Evolutionary conservation across 2,329 filamentous ascomycete species (phyloP), one percentile per base, ranked within the genome.

Genomic region (Aureobasidium sp.): DNA sequence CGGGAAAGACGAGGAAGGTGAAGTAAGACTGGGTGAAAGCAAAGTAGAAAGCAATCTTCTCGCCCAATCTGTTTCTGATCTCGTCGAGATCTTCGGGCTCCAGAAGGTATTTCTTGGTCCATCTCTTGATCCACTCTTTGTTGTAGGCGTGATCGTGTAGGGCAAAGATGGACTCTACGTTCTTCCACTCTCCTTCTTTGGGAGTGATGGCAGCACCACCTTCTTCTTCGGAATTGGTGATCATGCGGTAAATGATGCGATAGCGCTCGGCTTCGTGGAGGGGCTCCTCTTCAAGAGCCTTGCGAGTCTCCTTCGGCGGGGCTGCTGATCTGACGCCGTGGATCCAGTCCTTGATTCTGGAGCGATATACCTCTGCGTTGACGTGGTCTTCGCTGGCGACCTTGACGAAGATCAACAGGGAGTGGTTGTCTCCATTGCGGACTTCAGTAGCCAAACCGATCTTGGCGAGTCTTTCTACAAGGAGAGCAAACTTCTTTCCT

Each of bases 21-120:
- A 96, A 95, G 75, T 97, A 97, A 37, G 88, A 88, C 70, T 96
- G 90, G 36, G 95, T 82, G 71, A 97, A 97, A 42, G 92, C 91
- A 73, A 96, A 97, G 77, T 97, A 97, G 74, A 95, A 96, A 39
- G 90, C 93, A 63, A 97, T 89, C 81, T 80, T 81, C 66, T 79
- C 78, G 50, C 79, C 79, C 45, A 81, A 66, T n/a, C 77, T 72
- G 62, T 81, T 75, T 16, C 79, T 70, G 59, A 81, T 81, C 39
- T 79, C 78, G 62, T 81, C 79, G 41, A 81, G 67, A 61, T 81
- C 78, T 48, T 80, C 77, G 9, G 74, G 71, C 48, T 69, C 76
- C 59, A 81, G 71, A 48, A 78, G 71, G 65, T 76, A 80, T 39
- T 76, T 73, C 7, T 74, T 77, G 42, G 74, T 76, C 78, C 78